Evolutionary conservation across 140 eudicot species (phyloP), one percentile per base, ranked within the genome.

Genomic region (Senecio squalidus): DNA sequence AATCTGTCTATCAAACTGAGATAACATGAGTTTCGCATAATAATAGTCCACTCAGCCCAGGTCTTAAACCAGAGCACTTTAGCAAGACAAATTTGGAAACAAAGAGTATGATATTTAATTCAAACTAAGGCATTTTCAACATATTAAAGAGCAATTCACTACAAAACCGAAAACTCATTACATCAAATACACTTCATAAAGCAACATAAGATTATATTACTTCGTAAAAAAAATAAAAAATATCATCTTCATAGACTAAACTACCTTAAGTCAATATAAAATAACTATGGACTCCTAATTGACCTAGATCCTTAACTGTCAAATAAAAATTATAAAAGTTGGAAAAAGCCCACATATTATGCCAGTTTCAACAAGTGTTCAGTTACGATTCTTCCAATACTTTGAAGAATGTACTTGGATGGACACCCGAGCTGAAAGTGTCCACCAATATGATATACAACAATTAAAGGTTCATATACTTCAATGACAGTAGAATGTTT

Each of bases 101-200:
- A 28, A 29, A 17, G 9, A 61, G 45, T 11, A 44, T 45, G 40
- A 24, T 44, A 52, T 15, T 26, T 18, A 41, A 26, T 25, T 26
- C 15, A 24, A 24, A 45, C 28, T 26, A 43, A 26, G 56, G 18
- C 30, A 18, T 44, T 29, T n/a, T n/a, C n/a, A n/a, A 33, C 39
- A 33, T 33, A 8, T 33, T 6, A 13, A 33, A 33, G 39, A 33
- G 7, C 2, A 33, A 33, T 6, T 33, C 39, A 33, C 39, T 13
- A 33, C 10, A 9, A 33, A 8, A 33, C 10, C 7, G 39, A 33
- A 33, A 13, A 33, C 10, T 33, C 13, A 33, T 6, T 6, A 33
- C 39, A 8, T 33, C 39, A 33, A 33, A 33, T 33, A 33, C 39
- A 54, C 60, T 54, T 54, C n/a, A 54, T 15, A 54, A n/a, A 54